These are phyloP conservation scores for Taphrina pruni DNA, from an alignment of 1,139 yeast genomes.

Conservation along the genomic window DNA sequence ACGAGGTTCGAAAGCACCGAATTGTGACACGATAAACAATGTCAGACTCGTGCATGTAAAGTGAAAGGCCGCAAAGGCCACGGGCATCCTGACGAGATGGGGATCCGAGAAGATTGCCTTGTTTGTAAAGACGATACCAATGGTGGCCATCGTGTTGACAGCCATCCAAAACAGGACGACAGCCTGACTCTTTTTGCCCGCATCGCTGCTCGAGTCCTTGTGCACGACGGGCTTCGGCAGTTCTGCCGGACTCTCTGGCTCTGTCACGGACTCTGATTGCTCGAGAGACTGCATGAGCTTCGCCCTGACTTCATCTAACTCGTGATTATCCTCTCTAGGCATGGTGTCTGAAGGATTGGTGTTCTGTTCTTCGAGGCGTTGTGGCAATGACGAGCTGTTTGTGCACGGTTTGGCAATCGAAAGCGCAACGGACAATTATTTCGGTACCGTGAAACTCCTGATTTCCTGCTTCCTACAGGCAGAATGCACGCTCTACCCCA, in stretches of 20 bases:
- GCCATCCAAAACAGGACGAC: slow-evolving; percentile 39
- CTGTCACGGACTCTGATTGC: background rate
- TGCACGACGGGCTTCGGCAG: slow-evolving; percentile 34
- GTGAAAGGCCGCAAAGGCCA: slow-evolving; percentile 39
- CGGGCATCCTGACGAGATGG: slow-evolving; percentile 37
- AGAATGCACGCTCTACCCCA: too few relatives aligned
- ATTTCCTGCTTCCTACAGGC: too few relatives aligned
- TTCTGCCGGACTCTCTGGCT: slow-evolving; percentile 16
- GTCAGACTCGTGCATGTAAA: slow-evolving; percentile 38
- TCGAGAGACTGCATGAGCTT: slow-evolving; percentile 39
- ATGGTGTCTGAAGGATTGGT: background rate
- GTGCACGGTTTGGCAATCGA: background rate
- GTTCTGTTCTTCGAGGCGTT: too few relatives aligned
- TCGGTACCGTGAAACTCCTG: too few relatives aligned
- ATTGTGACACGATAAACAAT: slow-evolving; percentile 27
- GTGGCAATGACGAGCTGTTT: background rate
- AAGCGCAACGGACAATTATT: background rate
- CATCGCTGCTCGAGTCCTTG: slow-evolving; percentile 8
- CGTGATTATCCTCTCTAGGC: slow-evolving; percentile 28
- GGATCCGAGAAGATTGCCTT: slow-evolving; percentile 39
- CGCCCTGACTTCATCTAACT: slow-evolving; percentile 35
- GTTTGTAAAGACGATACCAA: slow-evolving; percentile 41
- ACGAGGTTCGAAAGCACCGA: slow-evolving; percentile 39
- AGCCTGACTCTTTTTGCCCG: slow-evolving; percentile 16
- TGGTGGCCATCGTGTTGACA: slow-evolving; percentile 36